Evolutionary conservation across 2,329 filamentous ascomycete genomes (phyloP).

Genomic region (Cladobotryum protrusum): DNA sequence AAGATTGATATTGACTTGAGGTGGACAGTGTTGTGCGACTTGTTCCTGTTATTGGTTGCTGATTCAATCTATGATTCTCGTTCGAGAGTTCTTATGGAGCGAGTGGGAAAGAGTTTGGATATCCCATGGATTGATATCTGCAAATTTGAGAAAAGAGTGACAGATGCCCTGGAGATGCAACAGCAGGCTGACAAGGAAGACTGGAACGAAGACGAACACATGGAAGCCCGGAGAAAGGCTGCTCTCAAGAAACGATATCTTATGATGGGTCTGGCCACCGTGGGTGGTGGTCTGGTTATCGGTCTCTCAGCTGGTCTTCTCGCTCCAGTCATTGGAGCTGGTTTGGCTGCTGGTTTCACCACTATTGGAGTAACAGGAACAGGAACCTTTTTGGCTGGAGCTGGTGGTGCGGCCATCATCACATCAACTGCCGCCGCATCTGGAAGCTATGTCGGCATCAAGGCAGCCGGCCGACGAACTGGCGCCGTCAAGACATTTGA

Average conservation of each 20-base stretch:
- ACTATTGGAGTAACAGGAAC: constrained; percentile 92
- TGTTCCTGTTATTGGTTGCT: constrained; percentile 94
- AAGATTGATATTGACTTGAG: constrained; percentile 93
- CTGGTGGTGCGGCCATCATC: constrained; percentile 88
- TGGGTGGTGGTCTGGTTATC: constrained; percentile 91
- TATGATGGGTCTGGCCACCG: constrained; percentile 94
- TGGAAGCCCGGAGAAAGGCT: constrained; percentile 76
- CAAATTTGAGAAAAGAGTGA: constrained; percentile 93
- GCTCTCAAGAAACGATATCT: constrained; percentile 79
- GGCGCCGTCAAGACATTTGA: constrained; percentile 95
- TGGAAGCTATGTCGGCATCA: constrained; percentile 78
- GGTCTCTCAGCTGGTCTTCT: constrained; percentile 87
- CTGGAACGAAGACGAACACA: constrained; percentile 95
- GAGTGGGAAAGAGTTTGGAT: constrained; percentile 71
- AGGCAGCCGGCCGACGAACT: constrained; percentile 79
- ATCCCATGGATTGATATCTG: constrained; percentile 91
- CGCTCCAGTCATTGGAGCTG: constrained; percentile 88
- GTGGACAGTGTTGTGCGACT: constrained; percentile 93
- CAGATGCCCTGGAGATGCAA: constrained; percentile 96
- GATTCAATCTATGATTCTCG: constrained; percentile 89
- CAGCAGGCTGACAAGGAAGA: constrained; percentile 90
- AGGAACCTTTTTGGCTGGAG: constrained; percentile 79
- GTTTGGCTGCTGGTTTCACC: constrained; percentile 88
- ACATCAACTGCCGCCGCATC: constrained; percentile 83
- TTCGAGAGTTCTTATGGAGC: constrained; percentile 76